phyloP scores from a whole-genome alignment of 208 protist genomes.

The Trichomonas tenax region DNA sequence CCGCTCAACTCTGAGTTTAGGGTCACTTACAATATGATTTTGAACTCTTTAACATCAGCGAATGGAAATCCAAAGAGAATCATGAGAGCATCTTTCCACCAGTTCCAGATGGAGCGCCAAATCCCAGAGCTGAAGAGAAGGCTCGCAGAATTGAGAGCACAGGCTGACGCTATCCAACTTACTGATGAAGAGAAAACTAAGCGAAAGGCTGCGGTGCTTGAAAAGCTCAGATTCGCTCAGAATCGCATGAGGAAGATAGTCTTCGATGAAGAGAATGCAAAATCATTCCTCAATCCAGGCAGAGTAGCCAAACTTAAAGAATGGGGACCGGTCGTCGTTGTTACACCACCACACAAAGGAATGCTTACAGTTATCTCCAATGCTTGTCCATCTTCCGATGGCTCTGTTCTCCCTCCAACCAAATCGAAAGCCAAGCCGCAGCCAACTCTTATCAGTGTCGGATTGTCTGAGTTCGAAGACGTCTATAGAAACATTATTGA shows the following conservation, averaged over 20 bases:
- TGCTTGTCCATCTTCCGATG: neutral
- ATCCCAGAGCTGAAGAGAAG: neutral
- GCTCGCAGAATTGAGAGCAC: no score
- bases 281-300: neutral
- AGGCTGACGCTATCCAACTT: neutral
- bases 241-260: neutral
- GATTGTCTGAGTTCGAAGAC: neutral
- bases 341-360: neutral
- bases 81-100: neutral
- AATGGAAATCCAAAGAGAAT: neutral
- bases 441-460: neutral
- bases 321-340: neutral
- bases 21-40: slow-evolving; percentile 72
- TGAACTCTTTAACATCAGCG: slow-evolving; percentile 53
- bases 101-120: neutral
- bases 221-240: neutral
- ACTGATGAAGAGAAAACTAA: neutral
- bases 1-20: slow-evolving; percentile 56
- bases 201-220: neutral
- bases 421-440: neutral
- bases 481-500: neutral
- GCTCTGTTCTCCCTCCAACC: neutral
- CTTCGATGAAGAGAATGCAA: neutral
- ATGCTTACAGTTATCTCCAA: neutral
- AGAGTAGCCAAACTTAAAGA: neutral